Evolutionary conservation across 805 yeast species (phyloP).

Genomic region (Metschnikowia cerradonensis): DNA sequence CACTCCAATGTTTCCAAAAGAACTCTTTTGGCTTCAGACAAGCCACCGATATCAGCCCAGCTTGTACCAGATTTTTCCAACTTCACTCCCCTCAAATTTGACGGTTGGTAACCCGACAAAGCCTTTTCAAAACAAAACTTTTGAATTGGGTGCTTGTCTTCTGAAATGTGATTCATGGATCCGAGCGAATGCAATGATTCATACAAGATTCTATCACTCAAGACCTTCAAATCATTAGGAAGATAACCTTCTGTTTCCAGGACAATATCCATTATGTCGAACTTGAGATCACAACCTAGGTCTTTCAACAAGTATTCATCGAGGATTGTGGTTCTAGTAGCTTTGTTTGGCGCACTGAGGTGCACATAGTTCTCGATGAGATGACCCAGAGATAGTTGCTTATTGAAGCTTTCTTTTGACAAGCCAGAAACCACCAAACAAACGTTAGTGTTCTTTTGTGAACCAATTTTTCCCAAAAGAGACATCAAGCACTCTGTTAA

Average conservation of each 20-base stretch:
- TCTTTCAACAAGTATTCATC: constrained; percentile 31
- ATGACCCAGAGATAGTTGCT: constrained; percentile 61
- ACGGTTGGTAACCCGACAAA: constrained; percentile 67
- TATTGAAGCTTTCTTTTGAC: constrained; percentile 63
- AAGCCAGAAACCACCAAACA: constrained; percentile 60
- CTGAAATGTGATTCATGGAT: not conserved
- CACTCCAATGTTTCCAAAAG: constrained; percentile 88
- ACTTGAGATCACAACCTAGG: constrained; percentile 31
- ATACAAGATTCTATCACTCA: constrained; percentile 67
- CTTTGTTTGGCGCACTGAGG: constrained; percentile 66
- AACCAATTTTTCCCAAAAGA: constrained; percentile 40
- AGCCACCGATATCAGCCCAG: constrained; percentile 91
- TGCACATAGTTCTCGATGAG: constrained; percentile 59
- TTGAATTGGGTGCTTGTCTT: constrained; percentile 11
- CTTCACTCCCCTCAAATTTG: constrained; percentile 81
- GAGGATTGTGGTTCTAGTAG: constrained; percentile 49
- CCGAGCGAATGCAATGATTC: constrained; percentile 24
- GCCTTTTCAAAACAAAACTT: constrained; percentile 50
- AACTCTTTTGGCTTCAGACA: constrained; percentile 67
- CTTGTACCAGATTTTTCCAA: constrained; percentile 68
- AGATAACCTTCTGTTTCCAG: constrained; percentile 85
- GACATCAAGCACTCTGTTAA: constrained; percentile 55
- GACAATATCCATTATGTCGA: constrained; percentile 44
- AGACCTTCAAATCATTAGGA: constrained; percentile 72
- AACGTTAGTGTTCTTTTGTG: constrained; percentile 43